Base-by-base conservation (phyloP, 148 eudicot species). In the Pouteria glomerata region DNA sequence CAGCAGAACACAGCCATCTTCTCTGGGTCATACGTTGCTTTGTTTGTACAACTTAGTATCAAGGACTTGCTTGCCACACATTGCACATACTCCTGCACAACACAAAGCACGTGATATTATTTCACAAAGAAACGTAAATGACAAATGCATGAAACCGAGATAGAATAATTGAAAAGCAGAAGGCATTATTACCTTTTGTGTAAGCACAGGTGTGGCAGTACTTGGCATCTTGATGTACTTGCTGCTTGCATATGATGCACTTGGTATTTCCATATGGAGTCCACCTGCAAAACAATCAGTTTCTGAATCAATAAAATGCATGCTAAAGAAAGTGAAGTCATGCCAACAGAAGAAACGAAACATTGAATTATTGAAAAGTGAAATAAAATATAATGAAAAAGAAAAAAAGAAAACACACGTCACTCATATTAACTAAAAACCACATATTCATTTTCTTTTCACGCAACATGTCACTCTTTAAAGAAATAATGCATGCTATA, bases 31-130 rank as follows among this genome's bases (percentile, higher is more conserved):
- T 58, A 95, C 98, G 72, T 95, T 95, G 86, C 97, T 95, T 80
- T 95, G 97, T 79, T 95, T 95, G 90, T 95, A 95, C 13, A 75
- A 57, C 82, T 94, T 91, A 75, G 96, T 95, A 73, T 95, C 98
- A 19, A 91, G 93, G 44, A 95, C 98, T 86, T 95, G 96, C 82
- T 94, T 94, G 24, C 98, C 98, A 11, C 97, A 94, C 98, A 94
- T 94, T 24, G 98, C 98, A 83, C 98, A 94, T 66, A 91, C 98
- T 70, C 98, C 98, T 91, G 86, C 79, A 86, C 58, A 75, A 72
- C 41, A 14, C 41, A 48, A 68, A 76, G 21, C 35, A 47, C 18
- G 19, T 70, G 33, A n/a, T 66, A 55, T 55, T 31, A 31, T 33
- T 56, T 73, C 56, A 57, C 52, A 66, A 69, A 29, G 35, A 21